Evolutionary conservation across 2,329 filamentous ascomycete genomes (phyloP).

Genomic region (Pseudogymnoascus sp.): DNA sequence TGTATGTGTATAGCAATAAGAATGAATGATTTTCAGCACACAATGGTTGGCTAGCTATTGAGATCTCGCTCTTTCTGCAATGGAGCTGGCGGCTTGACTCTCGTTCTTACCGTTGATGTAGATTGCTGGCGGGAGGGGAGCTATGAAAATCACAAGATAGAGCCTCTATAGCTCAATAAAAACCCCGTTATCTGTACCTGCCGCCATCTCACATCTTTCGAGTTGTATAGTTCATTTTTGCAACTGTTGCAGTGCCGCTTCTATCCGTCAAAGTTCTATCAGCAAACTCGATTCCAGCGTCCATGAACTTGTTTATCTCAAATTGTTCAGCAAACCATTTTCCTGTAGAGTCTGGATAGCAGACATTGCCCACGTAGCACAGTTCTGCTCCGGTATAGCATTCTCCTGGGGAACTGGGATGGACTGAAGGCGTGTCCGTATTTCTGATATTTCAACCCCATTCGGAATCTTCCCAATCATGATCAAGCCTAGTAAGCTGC

Average conservation of each 20-base stretch:
- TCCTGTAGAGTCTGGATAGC: neutral
- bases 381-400: neutral
- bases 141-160: neutral
- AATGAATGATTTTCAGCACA: neutral
- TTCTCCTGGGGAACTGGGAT: neutral
- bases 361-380: neutral
- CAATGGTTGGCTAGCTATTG: neutral
- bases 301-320: neutral
- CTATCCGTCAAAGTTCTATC: neutral
- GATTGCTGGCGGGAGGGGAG: neutral
- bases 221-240: neutral
- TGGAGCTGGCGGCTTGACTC: neutral
- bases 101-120: neutral
- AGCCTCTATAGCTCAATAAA: neutral
- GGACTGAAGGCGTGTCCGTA: neutral
- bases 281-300: neutral
- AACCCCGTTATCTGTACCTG: neutral
- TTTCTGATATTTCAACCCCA: neutral
- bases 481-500: neutral
- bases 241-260: neutral
- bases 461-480: neutral
- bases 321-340: neutral
- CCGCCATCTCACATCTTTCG: neutral
- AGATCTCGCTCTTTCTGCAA: neutral
- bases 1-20: neutral